A percentile compares a stretch with the other conserved stretches of the same genome.
Evolutionary conservation across 495 filamentous ascomycete genomes (phyloP).

Genomic region (Aspergillus avenaceus): DNA sequence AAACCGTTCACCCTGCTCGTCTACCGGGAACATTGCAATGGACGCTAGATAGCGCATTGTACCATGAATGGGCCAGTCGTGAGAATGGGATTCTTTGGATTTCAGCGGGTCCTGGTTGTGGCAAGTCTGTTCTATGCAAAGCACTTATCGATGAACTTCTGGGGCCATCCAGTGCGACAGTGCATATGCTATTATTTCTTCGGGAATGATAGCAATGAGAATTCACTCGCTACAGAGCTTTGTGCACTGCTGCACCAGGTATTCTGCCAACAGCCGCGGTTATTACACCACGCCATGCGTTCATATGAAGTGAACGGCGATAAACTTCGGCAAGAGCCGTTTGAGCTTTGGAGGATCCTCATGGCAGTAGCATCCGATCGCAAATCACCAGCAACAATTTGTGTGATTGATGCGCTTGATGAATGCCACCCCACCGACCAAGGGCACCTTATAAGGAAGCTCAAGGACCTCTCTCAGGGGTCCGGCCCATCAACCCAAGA

Average conservation of each 20-base stretch:
- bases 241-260: slow-evolving; percentile 41
- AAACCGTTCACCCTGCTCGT: slow-evolving; percentile 23
- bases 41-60: slow-evolving; percentile 27
- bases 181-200: slow-evolving; percentile 47
- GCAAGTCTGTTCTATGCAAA: slow-evolving; percentile 41
- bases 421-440: slow-evolving; percentile 26
- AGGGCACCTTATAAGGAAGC: slow-evolving; percentile 19
- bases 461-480: slow-evolving; percentile 8
- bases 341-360: slow-evolving; percentile 30
- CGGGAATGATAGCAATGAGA: slow-evolving; percentile 36
- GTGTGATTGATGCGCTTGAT: slow-evolving; percentile 40
- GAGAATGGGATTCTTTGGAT: slow-evolving; percentile 37
- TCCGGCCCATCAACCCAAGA: not conserved
- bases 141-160: slow-evolving; percentile 29
- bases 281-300: slow-evolving; percentile 22
- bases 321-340: slow-evolving; percentile 17
- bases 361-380: slow-evolving; percentile 13
- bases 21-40: slow-evolving; percentile 21
- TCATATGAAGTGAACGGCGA: slow-evolving; percentile 23
- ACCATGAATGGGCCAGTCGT: slow-evolving; percentile 24
- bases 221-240: slow-evolving; percentile 24
- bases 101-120: slow-evolving; percentile 41
- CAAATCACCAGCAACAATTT: slow-evolving; percentile 20
- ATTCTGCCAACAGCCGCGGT: slow-evolving; percentile 21
- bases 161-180: not conserved